phyloP scores from a whole-genome alignment of 768 basidiomycete species.

The Xerocomellus dryophilus region DNA sequence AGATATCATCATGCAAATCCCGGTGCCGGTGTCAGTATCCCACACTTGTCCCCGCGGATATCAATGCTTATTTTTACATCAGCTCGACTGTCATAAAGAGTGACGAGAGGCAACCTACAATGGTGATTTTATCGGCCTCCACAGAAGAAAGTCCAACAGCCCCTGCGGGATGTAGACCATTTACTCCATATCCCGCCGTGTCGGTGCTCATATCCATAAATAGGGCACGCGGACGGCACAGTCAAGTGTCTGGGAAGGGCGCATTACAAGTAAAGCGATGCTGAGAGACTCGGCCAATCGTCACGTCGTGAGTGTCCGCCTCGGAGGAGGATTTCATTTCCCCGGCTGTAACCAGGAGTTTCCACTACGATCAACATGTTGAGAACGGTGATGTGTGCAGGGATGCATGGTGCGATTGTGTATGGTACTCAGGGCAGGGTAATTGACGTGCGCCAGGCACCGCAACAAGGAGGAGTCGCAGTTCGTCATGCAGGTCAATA shows the following conservation, averaged over 20 bases:
- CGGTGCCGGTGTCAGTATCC: neutral
- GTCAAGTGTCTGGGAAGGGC: neutral
- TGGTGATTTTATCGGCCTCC: neutral
- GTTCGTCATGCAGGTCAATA: no score
- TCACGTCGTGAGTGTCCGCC: constrained; percentile 3
- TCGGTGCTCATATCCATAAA: neutral
- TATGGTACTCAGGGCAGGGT: neutral
- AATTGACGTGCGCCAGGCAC: no score
- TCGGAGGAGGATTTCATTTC: neutral
- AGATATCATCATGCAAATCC: neutral
- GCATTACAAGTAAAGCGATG: neutral
- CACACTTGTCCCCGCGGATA: no score
- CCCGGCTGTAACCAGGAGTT: neutral
- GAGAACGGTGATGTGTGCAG: neutral
- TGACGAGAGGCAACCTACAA: neutral
- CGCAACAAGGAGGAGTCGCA: no score
- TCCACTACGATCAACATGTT: neutral
- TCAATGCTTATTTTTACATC: neutral
- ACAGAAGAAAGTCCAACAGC: neutral
- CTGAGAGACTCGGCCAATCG: neutral
- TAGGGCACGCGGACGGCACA: neutral
- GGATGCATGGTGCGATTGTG: neutral
- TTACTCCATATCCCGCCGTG: neutral
- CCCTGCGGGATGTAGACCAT: constrained; percentile 7
- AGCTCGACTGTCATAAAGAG: neutral